A percentile compares a stretch with the other conserved stretches of the same genome.
These are phyloP conservation scores for Symbiodinium natans DNA, from an alignment of 73 alveolate species.

Conservation along the genomic window DNA sequence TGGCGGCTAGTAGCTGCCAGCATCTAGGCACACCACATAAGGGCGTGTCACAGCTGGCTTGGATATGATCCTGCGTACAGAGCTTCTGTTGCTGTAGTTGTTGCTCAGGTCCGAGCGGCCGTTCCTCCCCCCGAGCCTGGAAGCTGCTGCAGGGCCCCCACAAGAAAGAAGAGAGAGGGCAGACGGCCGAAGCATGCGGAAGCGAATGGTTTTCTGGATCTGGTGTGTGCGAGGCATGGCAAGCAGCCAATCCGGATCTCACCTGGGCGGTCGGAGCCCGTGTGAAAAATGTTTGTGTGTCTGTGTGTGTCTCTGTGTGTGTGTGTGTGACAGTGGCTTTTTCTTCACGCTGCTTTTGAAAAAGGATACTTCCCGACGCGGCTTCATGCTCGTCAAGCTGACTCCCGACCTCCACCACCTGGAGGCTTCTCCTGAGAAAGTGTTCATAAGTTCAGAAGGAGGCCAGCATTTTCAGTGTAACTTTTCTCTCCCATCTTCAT, in stretches of 20 bases:
- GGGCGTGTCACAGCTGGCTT: no score
- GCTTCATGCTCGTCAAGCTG: slow-evolving; percentile 45
- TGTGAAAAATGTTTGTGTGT: background rate
- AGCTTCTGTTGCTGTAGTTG: no score
- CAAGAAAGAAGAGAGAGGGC: background rate
- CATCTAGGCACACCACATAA: no score
- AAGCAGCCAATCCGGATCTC: slow-evolving; percentile 41
- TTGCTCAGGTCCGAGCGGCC: slow-evolving; percentile 25
- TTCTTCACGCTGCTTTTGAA: background rate
- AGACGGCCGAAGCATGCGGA: background rate
- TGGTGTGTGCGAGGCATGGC: slow-evolving; percentile 12
- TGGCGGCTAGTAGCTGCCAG: no score
- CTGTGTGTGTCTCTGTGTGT: background rate
- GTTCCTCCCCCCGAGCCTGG: slow-evolving; percentile 32
- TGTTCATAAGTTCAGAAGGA: background rate
- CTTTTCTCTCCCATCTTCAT: background rate
- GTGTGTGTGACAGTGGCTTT: background rate
- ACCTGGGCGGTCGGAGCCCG: background rate
- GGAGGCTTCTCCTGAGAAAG: background rate
- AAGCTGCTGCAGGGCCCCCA: slow-evolving; percentile 17
- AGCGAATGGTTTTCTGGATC: background rate
- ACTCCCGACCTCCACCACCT: slow-evolving; percentile 5
- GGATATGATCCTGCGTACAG: no score
- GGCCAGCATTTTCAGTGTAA: no score
- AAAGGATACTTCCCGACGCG: slow-evolving; percentile 51